Evolutionary conservation across 441 rosid genomes (phyloP), one percentile per base, ranked within the genome.

Genomic region (Croton setiger): DNA sequence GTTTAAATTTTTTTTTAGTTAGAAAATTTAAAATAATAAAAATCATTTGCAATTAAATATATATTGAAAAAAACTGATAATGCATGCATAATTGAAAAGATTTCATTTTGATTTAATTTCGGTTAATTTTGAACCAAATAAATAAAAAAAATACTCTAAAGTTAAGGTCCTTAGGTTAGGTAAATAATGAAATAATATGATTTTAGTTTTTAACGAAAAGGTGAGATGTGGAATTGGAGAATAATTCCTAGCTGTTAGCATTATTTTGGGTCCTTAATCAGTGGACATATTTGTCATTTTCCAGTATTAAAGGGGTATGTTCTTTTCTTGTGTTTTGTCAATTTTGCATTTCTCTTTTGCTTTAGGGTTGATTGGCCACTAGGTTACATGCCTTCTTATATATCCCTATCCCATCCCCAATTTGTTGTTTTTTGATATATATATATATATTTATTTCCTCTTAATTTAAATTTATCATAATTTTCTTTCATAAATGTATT

Each of bases 251-350:
- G 76, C 80, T 80, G 83, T 78, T 63, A 67, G 10, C 44, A 20
- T 21, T 2, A 43, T 49, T 68, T 62, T 64, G 60, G 78, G 71
- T 53, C 81, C 73, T 76, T 75, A 72, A 75, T 51, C 60, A 47
- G 27, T 72, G 80, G 76, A 60, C 65, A 64, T 66, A 27, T 74
- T 75, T 82, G 83, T 77, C 83, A 74, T 80, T 76, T 75, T 73
- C 1, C 20, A 45, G 52, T 33, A 60, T 72, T 64, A 72, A 79
- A 36, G 58, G n/a, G 31, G 12, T 62, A 4, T 70, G 76, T 73
- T 78, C 74, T 78, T 71, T 73, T 75, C 72, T 36, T 54, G 44
- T 70, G 83, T 73, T 66, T 53, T 72, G 86, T 78, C 81, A 52
- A 76, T 80, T 80, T 56, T 60, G 56, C 60, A 48, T 44, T 31